Base-by-base conservation (phyloP, 2,329 filamentous ascomycete species). In the Colletotrichum musae region DNA sequence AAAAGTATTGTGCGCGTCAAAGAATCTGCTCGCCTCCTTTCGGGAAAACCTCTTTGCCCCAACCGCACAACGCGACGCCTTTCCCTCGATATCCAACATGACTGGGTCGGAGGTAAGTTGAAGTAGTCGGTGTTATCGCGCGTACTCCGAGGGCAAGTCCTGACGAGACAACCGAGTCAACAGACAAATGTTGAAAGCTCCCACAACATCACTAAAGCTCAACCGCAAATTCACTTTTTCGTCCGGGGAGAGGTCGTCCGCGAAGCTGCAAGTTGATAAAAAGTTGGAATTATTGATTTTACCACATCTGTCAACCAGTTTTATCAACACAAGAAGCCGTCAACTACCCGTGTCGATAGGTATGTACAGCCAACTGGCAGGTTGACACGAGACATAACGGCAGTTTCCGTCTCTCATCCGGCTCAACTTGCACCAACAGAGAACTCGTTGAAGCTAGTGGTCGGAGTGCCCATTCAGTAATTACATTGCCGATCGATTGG, bases 81-180 rank as follows among this genome's bases (percentile, higher is more conserved):
- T 56, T 36, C 5, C 9, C 7, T 45, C 16, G 9, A 45, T 21
- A 36, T 58, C 51, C 24, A 28, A 57, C 52, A 9, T 47, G 36
- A 68, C 52, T 63, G 64, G 59, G 24, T 57, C 58, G 52, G 64
- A 68, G 64, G 45, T 68, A 64, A 68, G 43, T 68, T 10, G 48
- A 64, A 53, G 12, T 41, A 36, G 12, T 68, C 64, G 52, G 64
- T 26, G 45, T 68, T 68, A 64, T 57, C 26, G 24, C 39, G 58
- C 36, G 15, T 62, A 21, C 15, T 64, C 58, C 64, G 64, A 64
- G 39, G 59, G 52, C 41, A 68, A 58, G 28, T 67, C 36, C 26
- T 67, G 58, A 63, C 64, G 51, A 67, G 43, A 21, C 58, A 15
- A 51, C 58, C 36, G 58, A 67, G 58, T 63, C 45, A 50, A 56